These are phyloP conservation scores for Hypericum androsaemum DNA, from an alignment of 345 rosid genomes.

Conservation along the genomic window DNA sequence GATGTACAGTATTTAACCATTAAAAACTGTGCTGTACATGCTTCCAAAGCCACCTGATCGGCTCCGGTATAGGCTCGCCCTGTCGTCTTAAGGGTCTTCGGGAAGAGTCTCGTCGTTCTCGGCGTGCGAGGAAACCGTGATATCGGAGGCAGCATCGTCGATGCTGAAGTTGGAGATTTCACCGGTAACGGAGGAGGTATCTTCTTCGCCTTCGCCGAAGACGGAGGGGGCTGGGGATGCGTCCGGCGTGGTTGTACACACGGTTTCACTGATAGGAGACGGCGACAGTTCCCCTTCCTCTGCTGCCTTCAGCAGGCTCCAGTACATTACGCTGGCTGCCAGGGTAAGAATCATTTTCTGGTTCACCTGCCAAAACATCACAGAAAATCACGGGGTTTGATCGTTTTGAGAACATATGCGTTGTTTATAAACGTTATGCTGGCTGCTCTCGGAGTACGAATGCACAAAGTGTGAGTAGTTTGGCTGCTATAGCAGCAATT, in stretches of 20 bases:
- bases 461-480: too few species aligned
- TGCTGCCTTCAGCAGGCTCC: constrained; percentile 54
- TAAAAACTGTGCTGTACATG: too few species aligned
- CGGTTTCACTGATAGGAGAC: constrained; percentile 21
- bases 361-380: constrained; percentile 51
- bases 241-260: constrained; percentile 34
- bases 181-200: background rate
- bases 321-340: constrained; percentile 87
- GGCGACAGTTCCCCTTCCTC: constrained; percentile 51
- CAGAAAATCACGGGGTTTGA: background rate
- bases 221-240: constrained; percentile 67
- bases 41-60: background rate
- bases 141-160: constrained; percentile 56
- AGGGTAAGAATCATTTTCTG: constrained; percentile 85
- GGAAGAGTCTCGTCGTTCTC: constrained; percentile 35
- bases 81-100: background rate
- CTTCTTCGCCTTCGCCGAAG: constrained; percentile 15
- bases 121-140: constrained; percentile 35
- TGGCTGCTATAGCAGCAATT: background rate
- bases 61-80: background rate
- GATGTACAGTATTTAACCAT: too few species aligned
- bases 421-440: background rate
- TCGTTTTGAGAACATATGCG: too few species aligned
- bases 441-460: too few species aligned
- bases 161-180: constrained; percentile 47